Evolutionary conservation across 1,284 basidiomycete species (phyloP).

Genomic region (Cryptococcus depauperatus): DNA sequence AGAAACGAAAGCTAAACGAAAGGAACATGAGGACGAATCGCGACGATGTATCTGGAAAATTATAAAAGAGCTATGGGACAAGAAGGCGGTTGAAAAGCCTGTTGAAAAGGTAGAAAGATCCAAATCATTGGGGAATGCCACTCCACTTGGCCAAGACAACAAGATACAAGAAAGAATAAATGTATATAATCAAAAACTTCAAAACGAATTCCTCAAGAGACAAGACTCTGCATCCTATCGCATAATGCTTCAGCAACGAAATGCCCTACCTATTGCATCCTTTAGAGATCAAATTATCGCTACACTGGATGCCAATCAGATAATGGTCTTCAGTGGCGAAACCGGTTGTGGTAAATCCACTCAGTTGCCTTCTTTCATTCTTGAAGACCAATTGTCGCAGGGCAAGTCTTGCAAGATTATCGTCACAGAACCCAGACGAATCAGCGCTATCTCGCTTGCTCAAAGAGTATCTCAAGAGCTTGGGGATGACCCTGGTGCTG

Average conservation of each 20-base stretch:
- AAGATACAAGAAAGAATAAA: neutral
- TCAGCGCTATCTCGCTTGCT: conserved; percentile 93
- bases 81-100: conserved; percentile 6
- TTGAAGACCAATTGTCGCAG: conserved; percentile 78
- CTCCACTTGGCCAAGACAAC: neutral
- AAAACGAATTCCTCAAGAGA: conserved; percentile 55
- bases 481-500: conserved; percentile 72
- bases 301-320: conserved; percentile 67
- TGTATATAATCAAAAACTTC: conserved; percentile 45
- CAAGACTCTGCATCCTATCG: conserved; percentile 63
- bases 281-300: conserved; percentile 71
- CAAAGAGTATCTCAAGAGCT: conserved; percentile 91
- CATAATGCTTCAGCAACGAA: conserved; percentile 59
- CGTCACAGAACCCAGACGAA: conserved; percentile 92
- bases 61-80: conserved; percentile 47
- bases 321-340: conserved; percentile 91
- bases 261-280: conserved; percentile 75
- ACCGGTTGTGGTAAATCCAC: conserved; percentile 99
- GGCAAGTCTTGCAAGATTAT: conserved; percentile 85
- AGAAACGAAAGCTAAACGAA: conserved; percentile 66
- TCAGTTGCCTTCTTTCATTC: conserved; percentile 87
- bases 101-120: neutral
- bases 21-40: conserved; percentile 54
- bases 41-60: conserved; percentile 67
- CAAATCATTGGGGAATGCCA: neutral